Evolutionary conservation across 345 rosid species (phyloP).

Genomic region (Eucalyptus tenuipes): DNA sequence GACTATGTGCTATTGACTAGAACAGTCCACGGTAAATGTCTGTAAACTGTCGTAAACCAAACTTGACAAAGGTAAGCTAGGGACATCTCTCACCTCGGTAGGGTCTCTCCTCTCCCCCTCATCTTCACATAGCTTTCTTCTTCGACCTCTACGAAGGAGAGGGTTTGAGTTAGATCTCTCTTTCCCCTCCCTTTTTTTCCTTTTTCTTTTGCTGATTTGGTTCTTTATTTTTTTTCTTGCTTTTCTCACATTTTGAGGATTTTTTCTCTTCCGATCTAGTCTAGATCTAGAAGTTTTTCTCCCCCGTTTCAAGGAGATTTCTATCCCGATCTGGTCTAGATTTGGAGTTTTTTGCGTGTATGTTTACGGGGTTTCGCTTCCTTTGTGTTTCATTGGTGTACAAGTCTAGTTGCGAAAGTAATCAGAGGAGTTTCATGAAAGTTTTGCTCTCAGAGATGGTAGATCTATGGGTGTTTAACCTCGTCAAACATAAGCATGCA

Average conservation of each 20-base stretch:
- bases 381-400: not conserved
- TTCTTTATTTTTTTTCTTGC: not conserved
- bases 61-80: not conserved
- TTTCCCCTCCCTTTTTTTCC: not conserved
- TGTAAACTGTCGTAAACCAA: not conserved
- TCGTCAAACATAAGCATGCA: fast-evolving
- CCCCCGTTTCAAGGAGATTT: not conserved
- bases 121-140: not conserved
- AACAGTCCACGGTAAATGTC: not conserved
- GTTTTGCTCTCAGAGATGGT: fast-evolving
- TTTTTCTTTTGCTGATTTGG: not conserved
- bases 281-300: not conserved
- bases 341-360: not conserved
- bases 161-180: not conserved
- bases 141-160: fast-evolving
- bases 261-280: not conserved
- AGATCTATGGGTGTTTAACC: not conserved
- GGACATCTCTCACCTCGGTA: not conserved
- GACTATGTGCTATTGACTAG: not conserved
- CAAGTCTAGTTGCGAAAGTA: not conserved
- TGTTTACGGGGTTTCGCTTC: not conserved
- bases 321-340: not conserved
- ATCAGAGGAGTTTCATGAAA: fast-evolving
- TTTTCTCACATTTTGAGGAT: not conserved
- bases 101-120: not conserved